Percentiles rank a stretch among this genome's conserved stretches.
Evolutionary conservation across 495 filamentous ascomycete species (phyloP).

Genomic region (Penicillium canariense): DNA sequence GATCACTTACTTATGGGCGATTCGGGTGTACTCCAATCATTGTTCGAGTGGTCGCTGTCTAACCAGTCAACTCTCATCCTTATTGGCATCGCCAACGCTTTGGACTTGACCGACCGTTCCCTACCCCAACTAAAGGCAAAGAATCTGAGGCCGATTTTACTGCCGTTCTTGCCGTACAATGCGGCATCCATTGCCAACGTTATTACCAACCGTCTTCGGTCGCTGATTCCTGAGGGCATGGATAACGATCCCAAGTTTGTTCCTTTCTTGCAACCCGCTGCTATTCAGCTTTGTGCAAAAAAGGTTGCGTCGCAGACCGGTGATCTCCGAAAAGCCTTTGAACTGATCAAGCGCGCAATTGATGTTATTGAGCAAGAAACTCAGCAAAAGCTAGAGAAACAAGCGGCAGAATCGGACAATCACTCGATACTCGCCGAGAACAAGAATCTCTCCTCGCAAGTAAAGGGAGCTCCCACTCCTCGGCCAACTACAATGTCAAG

Average conservation of each 20-base stretch:
- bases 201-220: constrained; percentile 77
- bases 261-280: constrained; percentile 89
- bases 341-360: constrained; percentile 85
- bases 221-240: constrained; percentile 55
- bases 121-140: constrained; percentile 90
- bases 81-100: constrained; percentile 92
- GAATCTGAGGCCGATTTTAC: constrained; percentile 81
- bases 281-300: constrained; percentile 87
- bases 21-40: constrained; percentile 76
- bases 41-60: constrained; percentile 92
- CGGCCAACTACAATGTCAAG: constrained; percentile 46
- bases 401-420: constrained; percentile 33
- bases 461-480: constrained; percentile 20
- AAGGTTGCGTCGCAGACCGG: constrained; percentile 93
- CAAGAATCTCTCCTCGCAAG: constrained; percentile 64
- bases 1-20: constrained; percentile 89
- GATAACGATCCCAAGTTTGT: constrained; percentile 56
- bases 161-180: constrained; percentile 92
- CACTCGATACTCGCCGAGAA: constrained; percentile 65
- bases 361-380: constrained; percentile 88
- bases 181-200: constrained; percentile 85
- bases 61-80: constrained; percentile 73
- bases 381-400: constrained; percentile 41
- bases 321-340: constrained; percentile 92
- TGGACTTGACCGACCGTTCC: constrained; percentile 93